Base-by-base conservation (phyloP, 129 eudicot species). In the Flaveria bidentis region DNA sequence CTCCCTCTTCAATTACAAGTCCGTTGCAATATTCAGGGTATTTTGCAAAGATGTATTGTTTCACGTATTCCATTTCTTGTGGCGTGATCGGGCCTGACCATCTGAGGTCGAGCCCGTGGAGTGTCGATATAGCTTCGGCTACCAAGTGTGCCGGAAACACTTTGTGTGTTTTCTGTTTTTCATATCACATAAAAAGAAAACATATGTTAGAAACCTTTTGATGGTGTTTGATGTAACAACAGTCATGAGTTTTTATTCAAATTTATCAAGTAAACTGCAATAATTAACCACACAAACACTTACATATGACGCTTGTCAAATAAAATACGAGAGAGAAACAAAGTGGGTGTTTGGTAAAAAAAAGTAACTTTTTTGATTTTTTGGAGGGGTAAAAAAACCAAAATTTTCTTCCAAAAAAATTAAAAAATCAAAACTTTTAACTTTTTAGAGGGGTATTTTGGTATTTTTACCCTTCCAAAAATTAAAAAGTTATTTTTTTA, bases 51-150 rank as follows among this genome's bases (percentile, higher is more conserved):
- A 91, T 88, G 50, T 91, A 91, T 49, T 91, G 91, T 61, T 91
- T 86, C 15, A 91, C 97, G 14, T 91, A 91, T 72, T 81, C 90
- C 93, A 85, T 88, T 81, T 91, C 97, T 39, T 71, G 85, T 30
- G 97, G 97, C 2, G 97, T 91, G 69, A 91, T 91, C 13, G 97
- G 97, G 5, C 97, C 97, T 17, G 97, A 91, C 97, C 97, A 91
- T 83, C 97, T 88, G 10, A 91, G 84, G 76, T 91, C 94, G 20
- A 88, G 89, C 17, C 89, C 93, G 9, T 88, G 89, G 66, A 91
- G 97, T 2, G 97, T 91, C 62, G 97, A 91, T 79, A 91, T 91
- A 63, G 97, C 97, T 77, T 91, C 97, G 11, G 97, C 97, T 60
- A 91, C 87, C 70, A 91, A 80, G 78, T 91, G 97, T 1, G 94